phyloP scores from a whole-genome alignment of 176 grass and related monocot genomes.

The Triticum urartu region DNA sequence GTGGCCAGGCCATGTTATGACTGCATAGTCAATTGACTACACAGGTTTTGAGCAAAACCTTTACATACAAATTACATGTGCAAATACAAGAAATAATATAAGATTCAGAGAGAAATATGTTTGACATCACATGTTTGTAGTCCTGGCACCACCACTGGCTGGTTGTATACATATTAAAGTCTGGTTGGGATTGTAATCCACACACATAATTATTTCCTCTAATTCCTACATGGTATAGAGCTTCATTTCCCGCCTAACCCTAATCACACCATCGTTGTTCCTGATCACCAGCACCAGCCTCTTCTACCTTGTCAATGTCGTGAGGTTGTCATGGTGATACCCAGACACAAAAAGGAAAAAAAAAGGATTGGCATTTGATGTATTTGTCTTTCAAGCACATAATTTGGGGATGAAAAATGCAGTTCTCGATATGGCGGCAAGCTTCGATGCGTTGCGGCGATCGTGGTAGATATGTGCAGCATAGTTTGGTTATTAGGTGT shows the following conservation, averaged over 20 bases:
- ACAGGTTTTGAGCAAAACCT: too few species aligned
- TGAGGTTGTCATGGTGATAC: neutral
- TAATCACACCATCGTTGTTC: neutral
- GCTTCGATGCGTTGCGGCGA: neutral
- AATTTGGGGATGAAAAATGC: neutral
- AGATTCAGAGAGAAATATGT: too few species aligned
- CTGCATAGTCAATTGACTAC: too few species aligned
- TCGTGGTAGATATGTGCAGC: neutral
- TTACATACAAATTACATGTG: too few species aligned
- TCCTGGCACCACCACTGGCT: too few species aligned
- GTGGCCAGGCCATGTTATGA: too few species aligned
- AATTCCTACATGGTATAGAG: neutral
- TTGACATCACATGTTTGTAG: too few species aligned
- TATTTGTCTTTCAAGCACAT: neutral
- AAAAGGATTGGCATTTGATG: neutral
- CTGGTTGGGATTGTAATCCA: neutral
- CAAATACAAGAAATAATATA: too few species aligned
- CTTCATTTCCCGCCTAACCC: neutral
- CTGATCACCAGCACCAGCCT: conserved; percentile 1
- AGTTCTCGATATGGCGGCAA: neutral
- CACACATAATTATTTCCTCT: neutral
- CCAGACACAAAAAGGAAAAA: neutral
- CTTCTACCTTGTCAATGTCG: neutral
- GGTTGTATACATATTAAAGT: neutral
- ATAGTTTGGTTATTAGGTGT: neutral